These are phyloP conservation scores for Fusarium burgessii DNA, from an alignment of 2,329 filamentous ascomycete genomes.

Conservation along the genomic window DNA sequence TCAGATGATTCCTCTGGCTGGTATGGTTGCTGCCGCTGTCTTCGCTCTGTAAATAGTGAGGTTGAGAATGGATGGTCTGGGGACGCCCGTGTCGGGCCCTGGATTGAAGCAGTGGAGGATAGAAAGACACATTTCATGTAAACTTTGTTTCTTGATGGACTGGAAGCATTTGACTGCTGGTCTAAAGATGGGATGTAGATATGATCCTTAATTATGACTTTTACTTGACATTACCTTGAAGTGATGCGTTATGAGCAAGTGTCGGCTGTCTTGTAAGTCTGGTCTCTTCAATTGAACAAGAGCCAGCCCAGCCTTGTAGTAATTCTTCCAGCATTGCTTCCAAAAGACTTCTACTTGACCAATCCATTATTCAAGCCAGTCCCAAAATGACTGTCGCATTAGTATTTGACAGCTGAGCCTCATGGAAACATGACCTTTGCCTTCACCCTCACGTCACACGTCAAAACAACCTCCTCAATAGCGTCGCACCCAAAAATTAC, in stretches of 20 bases:
- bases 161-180: not conserved
- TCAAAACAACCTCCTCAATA: constrained; percentile 19
- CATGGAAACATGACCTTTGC: not conserved
- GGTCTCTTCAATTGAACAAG: not conserved
- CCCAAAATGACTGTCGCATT: not conserved
- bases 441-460: not conserved
- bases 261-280: not conserved
- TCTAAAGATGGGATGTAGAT: constrained; percentile 6
- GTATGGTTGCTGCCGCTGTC: constrained; percentile 40
- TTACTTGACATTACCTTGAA: not conserved
- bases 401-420: not conserved
- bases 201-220: constrained; percentile 10
- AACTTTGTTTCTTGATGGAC: constrained; percentile 8
- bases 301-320: not conserved
- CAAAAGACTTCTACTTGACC: rapidly evolving
- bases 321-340: not conserved
- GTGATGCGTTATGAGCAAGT: not conserved
- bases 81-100: constrained; percentile 26
- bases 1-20: constrained; percentile 38
- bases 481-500: constrained; percentile 20
- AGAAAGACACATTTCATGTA: constrained; percentile 27
- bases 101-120: constrained; percentile 31
- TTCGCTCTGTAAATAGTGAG: constrained; percentile 34
- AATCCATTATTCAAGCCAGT: not conserved
- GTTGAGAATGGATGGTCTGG: not conserved